These are phyloP conservation scores for Herpetomonas tarakana DNA, from an alignment of 208 protist species.

Conservation along the genomic window DNA sequence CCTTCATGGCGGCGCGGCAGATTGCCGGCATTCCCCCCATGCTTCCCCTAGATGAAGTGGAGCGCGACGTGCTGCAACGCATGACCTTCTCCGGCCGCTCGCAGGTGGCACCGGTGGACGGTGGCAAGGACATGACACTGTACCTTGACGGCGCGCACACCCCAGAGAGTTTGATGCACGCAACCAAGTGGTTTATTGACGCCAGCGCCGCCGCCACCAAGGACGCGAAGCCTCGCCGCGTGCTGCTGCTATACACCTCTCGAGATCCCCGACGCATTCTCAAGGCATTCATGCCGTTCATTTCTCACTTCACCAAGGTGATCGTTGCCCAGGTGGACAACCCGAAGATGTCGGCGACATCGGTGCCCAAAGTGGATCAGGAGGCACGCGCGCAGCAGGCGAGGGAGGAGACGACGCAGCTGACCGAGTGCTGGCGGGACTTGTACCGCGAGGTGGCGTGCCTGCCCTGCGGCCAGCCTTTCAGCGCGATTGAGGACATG, in stretches of 20 bases:
- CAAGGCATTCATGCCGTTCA: slow-evolving; percentile 73
- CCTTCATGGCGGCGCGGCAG: slow-evolving; percentile 63
- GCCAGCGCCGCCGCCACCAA: slow-evolving; percentile 40
- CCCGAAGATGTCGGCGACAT: slow-evolving; percentile 18
- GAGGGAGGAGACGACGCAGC: slow-evolving; percentile 28
- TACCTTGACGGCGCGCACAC: slow-evolving; percentile 92
- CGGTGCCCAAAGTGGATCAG: slow-evolving; percentile 15
- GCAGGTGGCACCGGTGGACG: slow-evolving; percentile 51
- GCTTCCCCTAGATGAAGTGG: slow-evolving; percentile 53
- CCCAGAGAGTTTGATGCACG: slow-evolving; percentile 62
- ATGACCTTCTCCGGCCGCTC: slow-evolving; percentile 80
- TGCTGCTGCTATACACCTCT: slow-evolving; percentile 80
- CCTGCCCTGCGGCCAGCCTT: slow-evolving; percentile 42
- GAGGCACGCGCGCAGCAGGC: slow-evolving; percentile 19
- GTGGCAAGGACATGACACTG: slow-evolving; percentile 38
- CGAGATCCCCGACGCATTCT: slow-evolving; percentile 60
- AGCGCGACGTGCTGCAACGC: slow-evolving; percentile 47
- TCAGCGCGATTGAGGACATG: slow-evolving; percentile 57
- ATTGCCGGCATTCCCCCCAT: slow-evolving; percentile 54
- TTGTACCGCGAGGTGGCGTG: slow-evolving; percentile 74
- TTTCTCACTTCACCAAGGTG: slow-evolving; percentile 57
- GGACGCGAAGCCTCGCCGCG: slow-evolving; percentile 43
- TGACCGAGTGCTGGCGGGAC: slow-evolving; percentile 54
- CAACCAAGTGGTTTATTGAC: slow-evolving; percentile 77
- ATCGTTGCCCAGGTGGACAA: slow-evolving; percentile 54